phyloP scores from a whole-genome alignment of 768 basidiomycete genomes.

The Mycena belliarum region DNA sequence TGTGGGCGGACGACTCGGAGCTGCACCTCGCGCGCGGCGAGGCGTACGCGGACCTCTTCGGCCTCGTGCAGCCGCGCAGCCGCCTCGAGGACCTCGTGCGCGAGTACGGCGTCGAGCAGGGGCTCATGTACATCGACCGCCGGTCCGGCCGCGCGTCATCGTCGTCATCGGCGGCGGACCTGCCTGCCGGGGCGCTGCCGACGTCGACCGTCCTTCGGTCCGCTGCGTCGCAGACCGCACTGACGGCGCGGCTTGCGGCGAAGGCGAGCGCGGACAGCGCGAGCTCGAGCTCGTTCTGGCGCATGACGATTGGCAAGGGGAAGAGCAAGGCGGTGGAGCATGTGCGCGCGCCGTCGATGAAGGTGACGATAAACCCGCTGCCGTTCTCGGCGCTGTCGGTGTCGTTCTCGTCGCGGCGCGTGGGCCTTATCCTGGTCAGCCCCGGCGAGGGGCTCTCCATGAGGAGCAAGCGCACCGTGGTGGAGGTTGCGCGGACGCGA shows the following conservation, averaged over 20 bases:
- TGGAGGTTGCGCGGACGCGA: conserved; percentile 49
- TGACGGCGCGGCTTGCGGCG: conserved; percentile 10
- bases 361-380: conserved; percentile 31
- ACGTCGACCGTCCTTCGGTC: conserved; percentile 18
- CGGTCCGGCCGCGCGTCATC: conserved; percentile 10
- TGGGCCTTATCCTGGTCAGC: conserved; percentile 37
- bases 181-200: conserved; percentile 1
- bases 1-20: conserved; percentile 70
- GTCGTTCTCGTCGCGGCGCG: conserved; percentile 44
- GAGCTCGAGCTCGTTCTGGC: conserved; percentile 16
- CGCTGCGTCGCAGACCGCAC: conserved; percentile 16
- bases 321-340: conserved; percentile 7
- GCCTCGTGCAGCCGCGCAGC: conserved; percentile 70
- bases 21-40: conserved; percentile 76
- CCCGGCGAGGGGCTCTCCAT: conserved; percentile 22
- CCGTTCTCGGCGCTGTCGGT: conserved; percentile 41
- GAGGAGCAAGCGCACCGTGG: conserved; percentile 50
- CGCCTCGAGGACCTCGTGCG: conserved; percentile 74
- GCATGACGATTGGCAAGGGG: conserved; percentile 8
- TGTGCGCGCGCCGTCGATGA: conserved; percentile 5
- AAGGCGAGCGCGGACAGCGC: background rate
- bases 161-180: conserved; percentile 2
- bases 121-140: conserved; percentile 36
- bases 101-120: conserved; percentile 39
- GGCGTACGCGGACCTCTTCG: conserved; percentile 77